Evolutionary conservation across 2,329 filamentous ascomycete species (phyloP).

Genomic region (Cercospora sp.): DNA sequence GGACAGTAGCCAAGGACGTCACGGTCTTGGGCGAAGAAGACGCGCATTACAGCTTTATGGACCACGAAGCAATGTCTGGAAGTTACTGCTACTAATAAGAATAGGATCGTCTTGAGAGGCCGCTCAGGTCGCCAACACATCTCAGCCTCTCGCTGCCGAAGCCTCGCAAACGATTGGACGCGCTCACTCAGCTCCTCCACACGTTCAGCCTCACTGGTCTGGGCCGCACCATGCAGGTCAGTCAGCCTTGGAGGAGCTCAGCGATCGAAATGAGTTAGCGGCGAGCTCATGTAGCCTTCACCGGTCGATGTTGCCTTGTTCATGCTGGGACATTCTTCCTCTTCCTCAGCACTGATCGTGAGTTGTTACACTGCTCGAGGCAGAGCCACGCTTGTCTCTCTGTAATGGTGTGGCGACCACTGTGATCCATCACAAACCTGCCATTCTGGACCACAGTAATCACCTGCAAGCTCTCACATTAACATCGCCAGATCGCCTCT

Average conservation of each 20-base stretch:
- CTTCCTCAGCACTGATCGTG: neutral
- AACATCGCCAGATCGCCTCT: neutral
- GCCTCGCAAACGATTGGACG: slow-evolving; percentile 5
- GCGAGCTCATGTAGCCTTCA: neutral
- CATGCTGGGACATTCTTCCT: neutral
- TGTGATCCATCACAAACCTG: neutral
- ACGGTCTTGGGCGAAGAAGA: neutral
- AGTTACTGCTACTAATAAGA: neutral
- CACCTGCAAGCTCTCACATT: neutral
- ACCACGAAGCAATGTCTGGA: neutral
- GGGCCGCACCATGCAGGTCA: slow-evolving; percentile 7
- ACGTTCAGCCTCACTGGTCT: slow-evolving; percentile 10
- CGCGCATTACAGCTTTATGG: neutral
- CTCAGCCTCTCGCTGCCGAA: slow-evolving; percentile 3
- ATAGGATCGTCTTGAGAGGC: neutral
- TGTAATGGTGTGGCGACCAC: neutral
- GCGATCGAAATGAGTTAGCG: neutral
- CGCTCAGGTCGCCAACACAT: slow-evolving; percentile 9
- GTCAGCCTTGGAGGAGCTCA: neutral
- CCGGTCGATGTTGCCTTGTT: slow-evolving; percentile 8
- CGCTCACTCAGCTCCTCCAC: slow-evolving; percentile 6
- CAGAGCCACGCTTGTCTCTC: neutral
- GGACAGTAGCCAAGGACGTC: neutral
- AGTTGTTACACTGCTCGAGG: neutral
- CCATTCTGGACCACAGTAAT: neutral